Evolutionary conservation across 208 protist species (phyloP).

Genomic region (Leishmania aethiopica): DNA sequence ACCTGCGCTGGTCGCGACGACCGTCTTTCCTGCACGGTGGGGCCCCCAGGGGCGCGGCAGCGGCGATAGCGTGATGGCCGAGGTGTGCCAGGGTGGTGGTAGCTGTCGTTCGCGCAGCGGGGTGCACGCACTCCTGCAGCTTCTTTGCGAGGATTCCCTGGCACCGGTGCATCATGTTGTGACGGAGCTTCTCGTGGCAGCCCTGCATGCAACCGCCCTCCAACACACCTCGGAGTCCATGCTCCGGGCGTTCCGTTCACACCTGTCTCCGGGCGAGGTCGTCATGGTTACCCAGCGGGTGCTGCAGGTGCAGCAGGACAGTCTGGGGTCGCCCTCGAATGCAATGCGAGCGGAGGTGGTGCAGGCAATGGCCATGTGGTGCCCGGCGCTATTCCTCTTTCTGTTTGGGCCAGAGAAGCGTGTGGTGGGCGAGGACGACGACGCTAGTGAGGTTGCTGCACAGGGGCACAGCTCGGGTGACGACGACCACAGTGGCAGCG

Average conservation of each 20-base stretch:
- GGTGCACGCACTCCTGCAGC: constrained; percentile 8
- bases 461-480: not conserved
- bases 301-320: constrained; percentile 15
- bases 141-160: constrained; percentile 14
- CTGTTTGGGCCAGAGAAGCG: constrained; percentile 23
- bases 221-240: not conserved
- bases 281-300: not conserved
- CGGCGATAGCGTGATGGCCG: not conserved
- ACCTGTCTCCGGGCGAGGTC: constrained; percentile 1
- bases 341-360: constrained; percentile 33
- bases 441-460: not conserved
- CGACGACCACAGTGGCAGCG: not conserved
- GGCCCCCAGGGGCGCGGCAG: not conserved
- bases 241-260: constrained; percentile 17
- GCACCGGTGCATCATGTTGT: constrained; percentile 10
- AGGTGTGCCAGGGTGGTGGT: not conserved
- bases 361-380: constrained; percentile 31
- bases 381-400: constrained; percentile 25
- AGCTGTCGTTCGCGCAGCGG: constrained; percentile 9
- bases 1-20: constrained; percentile 7
- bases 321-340: constrained; percentile 22
- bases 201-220: constrained; percentile 16
- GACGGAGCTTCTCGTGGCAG: constrained; percentile 27
- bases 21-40: constrained; percentile 16
- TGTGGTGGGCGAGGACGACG: constrained; percentile 1